Base-by-base conservation (phyloP, 768 basidiomycete species). In the Hydnomerulius pinastri region DNA sequence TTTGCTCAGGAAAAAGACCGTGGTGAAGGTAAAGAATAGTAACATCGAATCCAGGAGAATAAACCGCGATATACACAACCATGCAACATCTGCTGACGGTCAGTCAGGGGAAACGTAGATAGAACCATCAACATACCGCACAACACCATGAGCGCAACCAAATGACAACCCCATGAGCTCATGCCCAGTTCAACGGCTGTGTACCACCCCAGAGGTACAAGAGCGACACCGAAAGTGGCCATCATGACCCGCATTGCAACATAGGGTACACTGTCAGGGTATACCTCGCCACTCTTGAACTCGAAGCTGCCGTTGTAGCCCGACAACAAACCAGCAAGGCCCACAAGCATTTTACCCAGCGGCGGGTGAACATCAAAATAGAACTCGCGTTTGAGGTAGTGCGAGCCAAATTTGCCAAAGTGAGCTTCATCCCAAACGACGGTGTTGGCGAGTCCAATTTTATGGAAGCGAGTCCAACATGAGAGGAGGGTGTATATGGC, bases 381-480 rank as follows among this genome's bases (percentile, higher is more conserved):
- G 73, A 98, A 98, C 68, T 97, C 93, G 63, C 94, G 90, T 71
- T 98, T 97, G 71, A 99, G 85, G 71, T 99, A 98, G 71, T 98
- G 88, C 43, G 92, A 92, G 43, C 92, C 97, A 71, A 99, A 98
- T 73, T 99, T 98, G 59, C 97, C 97, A 71, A 98, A 99, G 71
- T 99, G 97, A 32, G 97, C 96, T 76, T 99, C 97, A 69, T 99
- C 97, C 97, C 96, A 98, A 51, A 98, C 85, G 70, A 99, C 96
- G 56, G 80, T 65, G 63, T 87, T 80, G 28, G 90, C 79, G 48
- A 84, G 81, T 11, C 97, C 96, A 40, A 99, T 99, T 60, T 86
- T 81, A 76, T 95, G 88, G 70, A 89, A 96, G 24, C 95, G 87
- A 5, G 96, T 97, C 82, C 90, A 92, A 75, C 96, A 94, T 10